These are phyloP conservation scores for Stevia rebaudiana DNA, from an alignment of 140 eudicot genomes.

Conservation along the genomic window DNA sequence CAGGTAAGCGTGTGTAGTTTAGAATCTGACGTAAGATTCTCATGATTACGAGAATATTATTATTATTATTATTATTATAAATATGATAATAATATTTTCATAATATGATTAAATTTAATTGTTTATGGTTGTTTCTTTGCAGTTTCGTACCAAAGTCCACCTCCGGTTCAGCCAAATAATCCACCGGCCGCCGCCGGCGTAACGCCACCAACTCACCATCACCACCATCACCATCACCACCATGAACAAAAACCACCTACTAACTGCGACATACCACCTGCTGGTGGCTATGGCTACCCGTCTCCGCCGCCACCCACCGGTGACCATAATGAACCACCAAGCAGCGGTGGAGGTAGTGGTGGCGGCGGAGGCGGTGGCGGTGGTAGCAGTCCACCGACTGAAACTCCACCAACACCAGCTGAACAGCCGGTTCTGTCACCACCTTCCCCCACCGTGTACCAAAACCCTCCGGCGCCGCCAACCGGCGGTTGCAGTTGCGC, in stretches of 20 bases:
- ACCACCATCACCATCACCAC: slow-evolving; percentile 26
- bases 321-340: slow-evolving; percentile 33
- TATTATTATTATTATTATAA: not conserved
- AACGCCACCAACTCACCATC: slow-evolving; percentile 34
- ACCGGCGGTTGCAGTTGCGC: slow-evolving; percentile 19
- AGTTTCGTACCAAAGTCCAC: slow-evolving; percentile 14
- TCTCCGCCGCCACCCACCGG: slow-evolving; percentile 38
- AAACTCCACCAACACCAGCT: slow-evolving; percentile 6
- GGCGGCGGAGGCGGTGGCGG: slow-evolving; percentile 6
- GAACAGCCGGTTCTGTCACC: not conserved
- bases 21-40: not conserved
- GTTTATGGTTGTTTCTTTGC: slow-evolving; percentile 1
- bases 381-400: not conserved
- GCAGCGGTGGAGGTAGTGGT: slow-evolving; percentile 6
- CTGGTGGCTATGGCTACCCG: slow-evolving; percentile 33
- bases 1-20: not conserved
- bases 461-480: slow-evolving; percentile 22
- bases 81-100: too few relatives aligned
- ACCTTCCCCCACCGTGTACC: not conserved
- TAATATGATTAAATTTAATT: too few relatives aligned
- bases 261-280: slow-evolving; percentile 55
- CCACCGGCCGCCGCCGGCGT: slow-evolving; percentile 9
- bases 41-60: too few relatives aligned
- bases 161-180: not conserved
- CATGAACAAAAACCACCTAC: slow-evolving; percentile 28